A percentile compares a stretch with the other conserved stretches of the same genome.
phyloP scores from a whole-genome alignment of 2,329 filamentous ascomycete genomes.

The Scolecobasidium constrictum region DNA sequence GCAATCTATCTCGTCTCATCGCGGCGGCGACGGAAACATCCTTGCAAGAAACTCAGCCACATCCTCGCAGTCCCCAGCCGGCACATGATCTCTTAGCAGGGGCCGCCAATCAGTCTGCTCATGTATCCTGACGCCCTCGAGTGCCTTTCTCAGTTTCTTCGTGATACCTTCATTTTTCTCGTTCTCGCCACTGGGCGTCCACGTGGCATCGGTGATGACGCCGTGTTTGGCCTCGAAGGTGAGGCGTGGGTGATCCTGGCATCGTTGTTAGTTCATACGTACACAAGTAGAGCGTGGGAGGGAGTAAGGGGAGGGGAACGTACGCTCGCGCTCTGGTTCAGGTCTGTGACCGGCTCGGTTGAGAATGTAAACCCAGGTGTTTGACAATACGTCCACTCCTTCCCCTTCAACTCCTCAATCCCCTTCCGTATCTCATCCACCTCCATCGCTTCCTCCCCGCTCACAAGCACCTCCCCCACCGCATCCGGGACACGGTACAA shows the following conservation, averaged over 20 bases:
- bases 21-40: neutral
- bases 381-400: slow-evolving; percentile 73
- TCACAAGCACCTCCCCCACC: slow-evolving; percentile 32
- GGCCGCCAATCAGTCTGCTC: neutral
- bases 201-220: neutral
- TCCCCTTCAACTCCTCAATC: slow-evolving; percentile 49
- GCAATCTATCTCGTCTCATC: no score
- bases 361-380: slow-evolving; percentile 70
- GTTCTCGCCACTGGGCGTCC: neutral
- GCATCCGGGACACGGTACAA: slow-evolving; percentile 48
- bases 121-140: neutral
- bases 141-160: neutral
- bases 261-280: neutral
- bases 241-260: neutral
- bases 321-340: neutral
- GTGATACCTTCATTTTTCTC: neutral
- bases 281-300: neutral
- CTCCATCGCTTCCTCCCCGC: slow-evolving; percentile 41
- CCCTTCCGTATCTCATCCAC: slow-evolving; percentile 49
- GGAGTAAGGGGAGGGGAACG: neutral
- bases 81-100: neutral
- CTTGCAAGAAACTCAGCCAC: neutral
- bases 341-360: neutral
- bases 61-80: neutral
- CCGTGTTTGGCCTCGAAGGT: slow-evolving; percentile 6